A percentile compares a stretch with the other conserved stretches of the same genome.
These are phyloP conservation scores for Hippophae gyantsensis DNA, from an alignment of 306 rosid species.

Conservation along the genomic window DNA sequence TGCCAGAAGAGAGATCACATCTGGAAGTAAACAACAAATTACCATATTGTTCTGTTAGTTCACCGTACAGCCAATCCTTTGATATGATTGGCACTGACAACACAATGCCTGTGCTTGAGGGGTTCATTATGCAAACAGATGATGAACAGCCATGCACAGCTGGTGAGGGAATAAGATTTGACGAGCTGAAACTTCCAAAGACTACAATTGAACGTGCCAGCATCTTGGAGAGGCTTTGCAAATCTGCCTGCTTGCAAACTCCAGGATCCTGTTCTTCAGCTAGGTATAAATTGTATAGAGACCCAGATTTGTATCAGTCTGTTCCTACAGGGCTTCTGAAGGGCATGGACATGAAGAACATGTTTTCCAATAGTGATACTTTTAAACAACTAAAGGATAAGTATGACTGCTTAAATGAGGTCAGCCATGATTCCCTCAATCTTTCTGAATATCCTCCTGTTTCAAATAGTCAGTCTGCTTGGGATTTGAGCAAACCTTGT, in stretches of 20 bases:
- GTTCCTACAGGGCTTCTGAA: slow-evolving; percentile 70
- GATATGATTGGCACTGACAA: slow-evolving; percentile 33
- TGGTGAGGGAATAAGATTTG: slow-evolving; percentile 38
- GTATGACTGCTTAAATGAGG: slow-evolving; percentile 14
- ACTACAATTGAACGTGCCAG: slow-evolving; percentile 37
- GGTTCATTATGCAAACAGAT: slow-evolving; percentile 56
- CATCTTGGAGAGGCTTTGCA: slow-evolving; percentile 43
- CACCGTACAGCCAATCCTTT: slow-evolving; percentile 28
- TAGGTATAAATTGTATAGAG: slow-evolving; percentile 26
- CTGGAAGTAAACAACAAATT: slow-evolving; percentile 23
- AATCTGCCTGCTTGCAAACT: slow-evolving; percentile 48
- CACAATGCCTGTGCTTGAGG: slow-evolving; percentile 58
- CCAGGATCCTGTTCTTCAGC: slow-evolving; percentile 46
- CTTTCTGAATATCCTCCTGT: slow-evolving; percentile 46
- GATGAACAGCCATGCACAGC: slow-evolving; percentile 32
- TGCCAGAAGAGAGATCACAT: slow-evolving; percentile 26
- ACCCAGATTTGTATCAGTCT: slow-evolving; percentile 31
- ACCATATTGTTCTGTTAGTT: slow-evolving; percentile 27
- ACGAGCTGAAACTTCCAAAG: slow-evolving; percentile 32
- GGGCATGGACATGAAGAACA: slow-evolving; percentile 31
- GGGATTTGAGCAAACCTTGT: slow-evolving; percentile 31
- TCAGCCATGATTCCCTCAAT: slow-evolving; percentile 19
- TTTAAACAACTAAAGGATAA: slow-evolving; percentile 13
- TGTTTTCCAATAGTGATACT: slow-evolving; percentile 22
- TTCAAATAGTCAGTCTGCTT: slow-evolving; percentile 24